A percentile compares a stretch with the other conserved stretches of the same genome.
phyloP scores from a whole-genome alignment of 345 rosid genomes.

The Bruguiera sexangula region DNA sequence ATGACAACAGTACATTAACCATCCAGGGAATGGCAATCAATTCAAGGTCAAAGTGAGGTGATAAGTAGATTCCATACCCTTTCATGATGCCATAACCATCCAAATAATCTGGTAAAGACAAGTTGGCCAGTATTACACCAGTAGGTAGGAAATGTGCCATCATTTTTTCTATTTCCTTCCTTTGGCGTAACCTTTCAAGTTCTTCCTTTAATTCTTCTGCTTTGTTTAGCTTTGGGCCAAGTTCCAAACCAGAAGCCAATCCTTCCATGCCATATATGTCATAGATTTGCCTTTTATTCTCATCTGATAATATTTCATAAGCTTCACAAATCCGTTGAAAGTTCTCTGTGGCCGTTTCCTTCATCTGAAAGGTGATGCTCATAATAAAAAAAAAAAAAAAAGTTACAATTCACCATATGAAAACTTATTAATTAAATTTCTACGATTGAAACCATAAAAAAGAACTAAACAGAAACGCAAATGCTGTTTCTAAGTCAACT shows the following conservation, averaged over 20 bases:
- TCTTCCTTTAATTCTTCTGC: conserved; percentile 80
- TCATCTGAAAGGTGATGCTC: conserved; percentile 49
- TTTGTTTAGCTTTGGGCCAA: conserved; percentile 74
- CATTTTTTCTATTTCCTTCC: conserved; percentile 62
- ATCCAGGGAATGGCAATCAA: background rate
- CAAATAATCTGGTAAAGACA: conserved; percentile 68
- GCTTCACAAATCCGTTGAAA: conserved; percentile 94
- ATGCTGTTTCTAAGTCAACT: background rate
- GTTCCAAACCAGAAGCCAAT: conserved; percentile 77
- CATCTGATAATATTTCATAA: conserved; percentile 80
- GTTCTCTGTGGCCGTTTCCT: conserved; percentile 79
- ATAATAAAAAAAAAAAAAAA: no score
- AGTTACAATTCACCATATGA: no score
- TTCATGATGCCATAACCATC: conserved; percentile 84
- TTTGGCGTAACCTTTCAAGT: conserved; percentile 63
- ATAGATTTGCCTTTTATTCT: conserved; percentile 72
- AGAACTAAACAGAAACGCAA: background rate
- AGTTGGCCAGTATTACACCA: conserved; percentile 57
- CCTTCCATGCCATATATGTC: conserved; percentile 98
- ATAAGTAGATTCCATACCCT: conserved; percentile 43
- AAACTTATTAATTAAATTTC: no score
- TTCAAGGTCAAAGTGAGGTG: background rate
- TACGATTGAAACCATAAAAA: background rate
- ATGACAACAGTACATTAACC: background rate
- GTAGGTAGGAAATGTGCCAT: conserved; percentile 61